Conservation (phyloP, 2,329 filamentous ascomycete genomes). For the Clarireedia sp. region DNA sequence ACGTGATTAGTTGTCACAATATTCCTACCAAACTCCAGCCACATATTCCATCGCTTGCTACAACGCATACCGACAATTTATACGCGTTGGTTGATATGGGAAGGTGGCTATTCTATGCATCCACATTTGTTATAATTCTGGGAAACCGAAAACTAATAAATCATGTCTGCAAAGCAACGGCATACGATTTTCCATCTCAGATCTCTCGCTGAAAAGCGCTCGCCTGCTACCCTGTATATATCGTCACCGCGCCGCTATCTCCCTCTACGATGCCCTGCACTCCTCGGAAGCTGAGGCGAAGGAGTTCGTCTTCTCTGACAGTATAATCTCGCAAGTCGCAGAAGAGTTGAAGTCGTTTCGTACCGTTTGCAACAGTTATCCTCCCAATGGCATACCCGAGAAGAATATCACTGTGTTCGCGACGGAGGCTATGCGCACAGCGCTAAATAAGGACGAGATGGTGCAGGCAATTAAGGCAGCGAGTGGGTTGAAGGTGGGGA, state of each 20-base stretch:
- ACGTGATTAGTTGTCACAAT: slow-evolving; percentile 27
- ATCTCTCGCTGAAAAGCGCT: slow-evolving; percentile 61
- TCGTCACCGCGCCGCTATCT: slow-evolving; percentile 71
- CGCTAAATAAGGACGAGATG: slow-evolving; percentile 65
- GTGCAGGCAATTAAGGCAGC: slow-evolving; percentile 52
- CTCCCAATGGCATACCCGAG: slow-evolving; percentile 48
- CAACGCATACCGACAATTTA: slow-evolving; percentile 15
- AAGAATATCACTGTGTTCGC: slow-evolving; percentile 67
- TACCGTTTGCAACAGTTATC: slow-evolving; percentile 55
- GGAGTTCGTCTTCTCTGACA: slow-evolving; percentile 36
- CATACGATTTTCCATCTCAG: slow-evolving; percentile 84
- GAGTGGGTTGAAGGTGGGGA: slow-evolving; percentile 60
- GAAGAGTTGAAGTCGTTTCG: slow-evolving; percentile 62
- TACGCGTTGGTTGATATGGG: slow-evolving; percentile 31
- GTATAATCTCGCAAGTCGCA: slow-evolving; percentile 59
- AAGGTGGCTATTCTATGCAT: slow-evolving; percentile 19
- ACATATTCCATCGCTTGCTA: slow-evolving; percentile 12
- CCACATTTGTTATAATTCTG: no score
- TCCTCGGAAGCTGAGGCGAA: slow-evolving; percentile 33
- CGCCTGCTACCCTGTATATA: slow-evolving; percentile 72
- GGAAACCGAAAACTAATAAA: no score
- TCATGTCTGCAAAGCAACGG: slow-evolving; percentile 57
- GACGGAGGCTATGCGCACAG: slow-evolving; percentile 81
- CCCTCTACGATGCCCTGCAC: slow-evolving; percentile 75
- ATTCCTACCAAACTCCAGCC: slow-evolving; percentile 23